Percentiles rank a stretch among this genome's conserved stretches.
These are phyloP conservation scores for Amanita inopinata DNA, from an alignment of 768 basidiomycete genomes.

Conservation along the genomic window DNA sequence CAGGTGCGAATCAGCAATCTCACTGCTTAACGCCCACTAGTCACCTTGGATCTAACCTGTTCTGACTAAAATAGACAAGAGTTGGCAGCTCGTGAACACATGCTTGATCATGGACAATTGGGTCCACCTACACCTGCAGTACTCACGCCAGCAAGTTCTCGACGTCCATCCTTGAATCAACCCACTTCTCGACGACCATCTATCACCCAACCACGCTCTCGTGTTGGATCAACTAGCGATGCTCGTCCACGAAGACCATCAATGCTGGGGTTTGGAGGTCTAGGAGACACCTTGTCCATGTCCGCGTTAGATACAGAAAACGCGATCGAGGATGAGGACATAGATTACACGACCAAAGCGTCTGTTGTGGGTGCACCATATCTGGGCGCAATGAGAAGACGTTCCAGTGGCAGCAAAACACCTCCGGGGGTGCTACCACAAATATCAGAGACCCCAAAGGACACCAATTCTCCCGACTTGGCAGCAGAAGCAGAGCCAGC, in stretches of 20 bases:
- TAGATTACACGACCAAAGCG: background rate
- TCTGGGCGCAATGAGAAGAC: constrained; percentile 1
- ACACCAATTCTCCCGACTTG: background rate
- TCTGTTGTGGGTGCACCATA: background rate
- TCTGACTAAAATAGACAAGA: constrained; percentile 64
- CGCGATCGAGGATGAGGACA: constrained; percentile 6
- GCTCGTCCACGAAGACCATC: constrained; percentile 8
- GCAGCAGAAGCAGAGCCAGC: background rate
- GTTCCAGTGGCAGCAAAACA: constrained; percentile 5
- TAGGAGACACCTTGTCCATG: constrained; percentile 29
- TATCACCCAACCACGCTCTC: constrained; percentile 10
- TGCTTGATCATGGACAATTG: constrained; percentile 83
- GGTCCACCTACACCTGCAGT: constrained; percentile 54
- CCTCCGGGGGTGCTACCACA: constrained; percentile 6
- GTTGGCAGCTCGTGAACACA: constrained; percentile 84
- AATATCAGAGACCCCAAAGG: constrained; percentile 4
- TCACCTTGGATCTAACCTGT: background rate
- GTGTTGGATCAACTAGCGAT: constrained; percentile 8
- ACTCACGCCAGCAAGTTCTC: constrained; percentile 37
- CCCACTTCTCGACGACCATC: constrained; percentile 18
- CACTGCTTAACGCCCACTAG: background rate
- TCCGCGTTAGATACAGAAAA: constrained; percentile 17
- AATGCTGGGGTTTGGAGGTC: constrained; percentile 11
- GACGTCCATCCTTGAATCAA: constrained; percentile 21
- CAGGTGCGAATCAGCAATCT: constrained; percentile 41